Conservation (phyloP, 371 early-diverging fungal genomes). For the Mucor lusitanicus region DNA sequence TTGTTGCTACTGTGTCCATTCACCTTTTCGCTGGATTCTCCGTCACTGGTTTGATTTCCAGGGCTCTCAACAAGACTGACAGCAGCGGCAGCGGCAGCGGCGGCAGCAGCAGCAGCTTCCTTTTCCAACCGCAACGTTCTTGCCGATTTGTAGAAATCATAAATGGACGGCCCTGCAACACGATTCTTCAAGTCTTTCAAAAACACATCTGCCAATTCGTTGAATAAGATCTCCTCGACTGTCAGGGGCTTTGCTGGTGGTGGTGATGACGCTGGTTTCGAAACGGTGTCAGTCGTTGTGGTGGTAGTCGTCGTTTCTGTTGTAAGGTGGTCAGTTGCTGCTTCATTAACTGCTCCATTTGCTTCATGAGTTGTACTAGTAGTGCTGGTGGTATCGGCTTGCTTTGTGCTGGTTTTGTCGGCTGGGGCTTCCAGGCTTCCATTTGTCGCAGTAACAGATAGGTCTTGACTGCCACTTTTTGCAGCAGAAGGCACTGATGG, state of each 20-base stretch:
- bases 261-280: too few relatives aligned
- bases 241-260: slow-evolving; percentile 18
- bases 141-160: slow-evolving; percentile 52
- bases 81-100: background rate
- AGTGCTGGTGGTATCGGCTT: background rate
- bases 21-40: background rate
- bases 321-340: background rate
- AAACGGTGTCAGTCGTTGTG: background rate
- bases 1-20: background rate
- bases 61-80: background rate
- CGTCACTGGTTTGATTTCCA: background rate
- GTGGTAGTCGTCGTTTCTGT: background rate
- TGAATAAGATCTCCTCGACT: slow-evolving; percentile 45
- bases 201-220: slow-evolving; percentile 60
- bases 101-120: slow-evolving; percentile 1
- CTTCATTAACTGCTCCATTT: background rate
- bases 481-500: slow-evolving; percentile 6
- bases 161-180: slow-evolving; percentile 56
- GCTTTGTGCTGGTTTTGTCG: background rate
- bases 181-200: slow-evolving; percentile 62
- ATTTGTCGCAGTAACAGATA: background rate
- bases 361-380: background rate
- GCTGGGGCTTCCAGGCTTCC: background rate
- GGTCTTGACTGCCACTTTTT: background rate
- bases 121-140: slow-evolving; percentile 20